Evolutionary conservation across 495 filamentous ascomycete genomes (phyloP).

Genomic region (Aspergillus mulundensis): DNA sequence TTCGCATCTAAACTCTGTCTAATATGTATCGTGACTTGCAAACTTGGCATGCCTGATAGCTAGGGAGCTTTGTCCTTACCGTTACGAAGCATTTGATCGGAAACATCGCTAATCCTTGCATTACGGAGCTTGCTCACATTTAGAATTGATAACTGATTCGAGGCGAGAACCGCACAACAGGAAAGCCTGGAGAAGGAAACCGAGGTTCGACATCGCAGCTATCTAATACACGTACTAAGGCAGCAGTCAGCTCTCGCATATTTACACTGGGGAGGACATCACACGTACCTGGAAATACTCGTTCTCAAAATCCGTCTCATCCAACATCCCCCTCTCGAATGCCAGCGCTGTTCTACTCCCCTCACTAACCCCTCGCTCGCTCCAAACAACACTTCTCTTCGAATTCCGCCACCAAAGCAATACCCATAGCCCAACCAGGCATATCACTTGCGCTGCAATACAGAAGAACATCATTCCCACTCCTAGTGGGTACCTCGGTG

Average conservation of each 20-base stretch:
- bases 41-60: too few relatives aligned
- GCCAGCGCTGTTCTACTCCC: not conserved
- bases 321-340: conserved; percentile 49
- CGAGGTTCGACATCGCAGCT: not conserved
- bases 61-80: too few relatives aligned
- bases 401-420: conserved; percentile 13
- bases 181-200: too few relatives aligned
- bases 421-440: not conserved
- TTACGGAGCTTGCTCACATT: too few relatives aligned
- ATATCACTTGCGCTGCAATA: not conserved
- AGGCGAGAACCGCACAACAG: too few relatives aligned
- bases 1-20: not conserved
- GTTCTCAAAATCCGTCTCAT: conserved; percentile 55
- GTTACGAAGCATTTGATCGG: too few relatives aligned
- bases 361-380: not conserved
- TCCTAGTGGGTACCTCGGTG: conserved; percentile 21
- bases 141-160: too few relatives aligned
- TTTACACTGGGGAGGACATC: not conserved
- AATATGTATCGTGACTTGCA: too few relatives aligned
- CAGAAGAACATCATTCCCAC: not conserved
- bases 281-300: conserved; percentile 46
- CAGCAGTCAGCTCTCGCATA: not conserved
- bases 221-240: not conserved
- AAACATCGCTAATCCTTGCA: too few relatives aligned
- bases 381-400: not conserved